Percentiles rank a stretch among this genome's conserved stretches.
phyloP scores from a whole-genome alignment of 2,329 filamentous ascomycete genomes.

The Claviceps monticola region DNA sequence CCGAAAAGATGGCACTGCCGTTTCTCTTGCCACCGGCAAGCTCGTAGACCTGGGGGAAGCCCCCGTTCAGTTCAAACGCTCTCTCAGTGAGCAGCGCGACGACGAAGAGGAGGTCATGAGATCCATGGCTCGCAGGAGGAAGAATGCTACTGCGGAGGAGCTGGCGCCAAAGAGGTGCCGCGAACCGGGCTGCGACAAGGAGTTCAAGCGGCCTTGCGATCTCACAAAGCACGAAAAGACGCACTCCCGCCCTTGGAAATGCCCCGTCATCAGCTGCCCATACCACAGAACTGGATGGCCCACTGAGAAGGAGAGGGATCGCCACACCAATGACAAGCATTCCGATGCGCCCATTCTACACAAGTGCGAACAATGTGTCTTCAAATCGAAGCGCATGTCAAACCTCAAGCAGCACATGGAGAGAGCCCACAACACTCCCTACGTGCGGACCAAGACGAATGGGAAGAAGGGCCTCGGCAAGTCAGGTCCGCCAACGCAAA shows the following conservation, averaged over 20 bases:
- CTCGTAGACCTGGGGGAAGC: slow-evolving; percentile 42
- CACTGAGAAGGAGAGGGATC: slow-evolving; percentile 93
- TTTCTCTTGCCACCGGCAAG: slow-evolving; percentile 62
- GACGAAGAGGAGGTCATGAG: slow-evolving; percentile 75
- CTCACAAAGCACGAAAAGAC: slow-evolving; percentile 98
- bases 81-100: slow-evolving; percentile 53
- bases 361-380: slow-evolving; percentile 76
- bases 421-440: slow-evolving; percentile 85
- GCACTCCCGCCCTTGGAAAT: slow-evolving; percentile 94
- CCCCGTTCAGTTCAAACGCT: slow-evolving; percentile 47
- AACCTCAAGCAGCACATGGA: slow-evolving; percentile 99
- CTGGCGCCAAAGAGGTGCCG: slow-evolving; percentile 67
- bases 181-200: slow-evolving; percentile 66
- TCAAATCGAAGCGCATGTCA: slow-evolving; percentile 88
- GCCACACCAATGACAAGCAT: slow-evolving; percentile 95
- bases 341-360: slow-evolving; percentile 66
- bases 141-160: slow-evolving; percentile 77
- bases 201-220: slow-evolving; percentile 95
- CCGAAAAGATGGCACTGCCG: slow-evolving; percentile 63
- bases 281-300: slow-evolving; percentile 87
- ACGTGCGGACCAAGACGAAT: slow-evolving; percentile 85
- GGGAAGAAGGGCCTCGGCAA: slow-evolving; percentile 45
- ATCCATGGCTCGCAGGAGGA: slow-evolving; percentile 92
- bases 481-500: slow-evolving; percentile 25
- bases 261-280: slow-evolving; percentile 67